Evolutionary conservation across 1,139 yeast genomes (phyloP), one percentile per base, ranked within the genome.

Genomic region (Arxiozyma slooffiae): DNA sequence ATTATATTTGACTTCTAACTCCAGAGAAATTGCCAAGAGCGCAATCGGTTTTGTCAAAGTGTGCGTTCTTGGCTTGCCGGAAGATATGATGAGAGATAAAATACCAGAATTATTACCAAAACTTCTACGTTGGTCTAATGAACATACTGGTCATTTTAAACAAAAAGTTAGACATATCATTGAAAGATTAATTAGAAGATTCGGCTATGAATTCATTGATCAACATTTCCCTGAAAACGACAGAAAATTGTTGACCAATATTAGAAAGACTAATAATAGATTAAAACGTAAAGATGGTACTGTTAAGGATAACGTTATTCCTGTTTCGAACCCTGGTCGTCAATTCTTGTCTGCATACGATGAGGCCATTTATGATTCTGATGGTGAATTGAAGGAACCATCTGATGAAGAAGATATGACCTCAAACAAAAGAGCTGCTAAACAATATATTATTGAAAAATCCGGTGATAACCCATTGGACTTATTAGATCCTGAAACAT

Each of bases 41-140:
- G 89, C 96, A 7, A 81, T 92, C 61, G 98, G 98, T 2, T 92
- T 92, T 63, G 90, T 89, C 53, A 92, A 92, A 68, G 95, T 92
- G 48, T 89, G 94, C 58, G 85, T 89, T 24, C 76, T 90, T 56
- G 79, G 90, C 17, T 76, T 92, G 53, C 97, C 97, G 7, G 85
- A 80, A 57, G 96, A 85, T 24, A 67, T 83, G 59, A 82, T 92
- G 49, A 78, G 77, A 61, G 77, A 81, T 9, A 81, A 84, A 59
- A 77, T 94, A 61, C 73, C 76, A 45, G 82, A 78, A 23, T 71
- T 92, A 51, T 73, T 92, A 52, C 73, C 77, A 40, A 83, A 86
- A 60, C 75, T 92, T 60, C 75, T 92, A 78, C 81, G 81, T 57
- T 90, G 97, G 95, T 87, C 96, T 42, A 95, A 88, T 67, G 97